Evolutionary conservation across 1,139 yeast genomes (phyloP), one percentile per base, ranked within the genome.

Genomic region (Taphrina pruni): DNA sequence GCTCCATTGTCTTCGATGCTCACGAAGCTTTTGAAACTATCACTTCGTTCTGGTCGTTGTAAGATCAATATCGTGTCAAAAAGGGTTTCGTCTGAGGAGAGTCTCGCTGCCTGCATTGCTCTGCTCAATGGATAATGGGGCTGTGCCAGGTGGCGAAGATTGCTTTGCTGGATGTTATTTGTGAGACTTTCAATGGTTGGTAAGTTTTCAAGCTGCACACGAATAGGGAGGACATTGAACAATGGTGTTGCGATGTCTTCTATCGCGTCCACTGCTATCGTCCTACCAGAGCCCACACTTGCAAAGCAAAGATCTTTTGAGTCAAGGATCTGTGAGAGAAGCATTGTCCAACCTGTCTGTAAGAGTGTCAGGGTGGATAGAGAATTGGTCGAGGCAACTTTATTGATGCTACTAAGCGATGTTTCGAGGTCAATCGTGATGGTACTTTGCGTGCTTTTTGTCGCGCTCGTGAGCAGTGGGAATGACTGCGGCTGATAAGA

Each of bases 61-160:
- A 73, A 46, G 21, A 73, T 70, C 21, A 73, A 41, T 46, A 72
- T 60, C 5, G 73, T 70, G 65, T 73, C 74, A 41, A 72, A 72
- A 6, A 73, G 62, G 20, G 52, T 20, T 3, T 32, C 35, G 6
- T 56, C 68, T 6, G 48, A 32, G 17, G 12, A 45, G 14, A 45
- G 48, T 6, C 39, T 43, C 7, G 64, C 64, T 6, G 54, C 36
- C 14, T 54, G 41, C 11, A 52, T 12, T 54, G 61, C 36, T 48
- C 64, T 36, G 2, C 71, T 62, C 20, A 72, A 57, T 8, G 74
- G 70, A 11, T 66, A 61, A 50, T 66, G 72, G 20, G 70, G 73
- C 50, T 70, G 58, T 20, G 52, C 57, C 14, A 48, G 43, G 12
- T 46, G 32, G 38, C 35, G 39, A 9, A 51, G 50, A 32, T 57